A percentile compares a stretch with the other conserved stretches of the same genome.
phyloP scores from a whole-genome alignment of 2,329 filamentous ascomycete genomes.

The Fusarium setosum region DNA sequence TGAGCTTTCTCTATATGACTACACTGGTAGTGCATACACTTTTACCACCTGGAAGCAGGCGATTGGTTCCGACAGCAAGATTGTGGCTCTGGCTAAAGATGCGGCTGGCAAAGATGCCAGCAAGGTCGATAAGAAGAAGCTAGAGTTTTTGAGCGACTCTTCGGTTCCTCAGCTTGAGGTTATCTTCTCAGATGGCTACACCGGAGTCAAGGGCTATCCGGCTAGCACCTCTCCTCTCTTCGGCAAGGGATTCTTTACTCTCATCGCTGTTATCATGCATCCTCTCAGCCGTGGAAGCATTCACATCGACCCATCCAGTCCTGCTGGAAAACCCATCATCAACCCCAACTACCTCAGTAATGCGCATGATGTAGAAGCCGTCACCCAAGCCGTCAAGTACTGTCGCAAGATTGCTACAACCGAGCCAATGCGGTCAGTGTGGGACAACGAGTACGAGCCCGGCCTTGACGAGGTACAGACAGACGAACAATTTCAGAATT shows the following conservation, averaged over 20 bases:
- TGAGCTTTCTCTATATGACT: constrained; percentile 33
- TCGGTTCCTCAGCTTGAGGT: constrained; percentile 42
- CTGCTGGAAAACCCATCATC: constrained; percentile 34
- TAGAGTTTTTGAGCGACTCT: constrained; percentile 50
- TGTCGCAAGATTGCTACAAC: constrained; percentile 45
- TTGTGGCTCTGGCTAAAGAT: constrained; percentile 23
- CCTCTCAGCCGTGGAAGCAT: constrained; percentile 58
- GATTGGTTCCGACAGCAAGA: constrained; percentile 18
- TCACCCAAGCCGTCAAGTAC: constrained; percentile 47
- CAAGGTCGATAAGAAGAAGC: constrained; percentile 51
- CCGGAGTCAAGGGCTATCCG: constrained; percentile 44
- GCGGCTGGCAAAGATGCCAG: constrained; percentile 44
- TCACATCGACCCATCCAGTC: constrained; percentile 33
- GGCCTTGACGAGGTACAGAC: constrained; percentile 32
- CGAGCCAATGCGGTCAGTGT: constrained; percentile 45
- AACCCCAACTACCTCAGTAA: constrained; percentile 42
- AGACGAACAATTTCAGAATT: constrained; percentile 25
- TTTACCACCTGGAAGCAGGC: constrained; percentile 38
- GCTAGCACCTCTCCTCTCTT: constrained; percentile 38
- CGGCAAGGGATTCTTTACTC: constrained; percentile 52
- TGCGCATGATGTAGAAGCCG: constrained; percentile 46
- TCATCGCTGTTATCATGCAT: constrained; percentile 69
- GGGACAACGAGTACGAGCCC: constrained; percentile 49
- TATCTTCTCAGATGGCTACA: constrained; percentile 46
- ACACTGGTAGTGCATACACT: constrained; percentile 31